A percentile compares a stretch with the other conserved stretches of the same genome.
These are phyloP conservation scores for Paecilomyces dactylethromorphus DNA, from an alignment of 2,329 filamentous ascomycete genomes.

Conservation along the genomic window DNA sequence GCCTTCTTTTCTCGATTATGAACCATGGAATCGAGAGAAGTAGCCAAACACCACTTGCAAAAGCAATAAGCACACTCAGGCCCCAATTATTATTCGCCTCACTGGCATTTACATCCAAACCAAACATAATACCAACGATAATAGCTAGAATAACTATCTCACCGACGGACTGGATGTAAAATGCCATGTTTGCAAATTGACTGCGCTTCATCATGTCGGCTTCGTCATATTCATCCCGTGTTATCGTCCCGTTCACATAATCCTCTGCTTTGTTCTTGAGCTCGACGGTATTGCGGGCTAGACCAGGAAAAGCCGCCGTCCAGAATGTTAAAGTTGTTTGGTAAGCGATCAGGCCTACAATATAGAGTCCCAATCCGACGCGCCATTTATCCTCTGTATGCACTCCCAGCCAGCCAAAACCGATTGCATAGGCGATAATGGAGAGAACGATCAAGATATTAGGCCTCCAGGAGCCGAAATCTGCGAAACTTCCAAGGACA, in stretches of 20 bases:
- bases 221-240: constrained; percentile 54
- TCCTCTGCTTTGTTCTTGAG: constrained; percentile 45
- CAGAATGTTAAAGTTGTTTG: constrained; percentile 64
- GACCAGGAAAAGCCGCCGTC: constrained; percentile 57
- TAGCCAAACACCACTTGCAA: constrained; percentile 59
- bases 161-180: constrained; percentile 57
- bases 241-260: constrained; percentile 48
- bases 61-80: constrained; percentile 58
- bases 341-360: constrained; percentile 60
- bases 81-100: constrained; percentile 60
- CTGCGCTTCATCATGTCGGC: constrained; percentile 59
- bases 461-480: constrained; percentile 60
- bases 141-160: constrained; percentile 59
- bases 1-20: constrained; percentile 56
- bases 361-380: constrained; percentile 55
- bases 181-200: constrained; percentile 56
- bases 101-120: constrained; percentile 53
- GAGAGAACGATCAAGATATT: constrained; percentile 58
- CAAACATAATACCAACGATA: constrained; percentile 60
- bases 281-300: constrained; percentile 49
- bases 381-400: constrained; percentile 56
- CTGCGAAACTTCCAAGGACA: constrained; percentile 43
- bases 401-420: constrained; percentile 62
- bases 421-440: constrained; percentile 55
- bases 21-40: constrained; percentile 62